These are phyloP conservation scores for Hericium alpestre DNA, from an alignment of 768 basidiomycete species.

Conservation along the genomic window DNA sequence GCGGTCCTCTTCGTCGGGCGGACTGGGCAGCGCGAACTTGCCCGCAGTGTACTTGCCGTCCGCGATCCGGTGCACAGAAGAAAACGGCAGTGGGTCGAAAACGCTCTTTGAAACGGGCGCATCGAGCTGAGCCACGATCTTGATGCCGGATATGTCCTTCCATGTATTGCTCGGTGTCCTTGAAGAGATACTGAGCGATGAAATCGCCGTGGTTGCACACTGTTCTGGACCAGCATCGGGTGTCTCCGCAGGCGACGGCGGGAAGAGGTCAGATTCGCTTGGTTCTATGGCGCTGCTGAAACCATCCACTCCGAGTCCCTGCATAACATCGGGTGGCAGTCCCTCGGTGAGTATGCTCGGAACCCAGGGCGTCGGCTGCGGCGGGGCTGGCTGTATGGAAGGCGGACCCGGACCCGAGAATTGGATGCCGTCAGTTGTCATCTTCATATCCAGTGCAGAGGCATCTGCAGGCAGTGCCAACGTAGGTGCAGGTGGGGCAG, in stretches of 20 bases:
- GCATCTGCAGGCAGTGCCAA: slow-evolving; percentile 10
- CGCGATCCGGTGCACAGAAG: slow-evolving; percentile 44
- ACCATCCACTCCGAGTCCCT: background rate
- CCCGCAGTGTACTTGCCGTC: slow-evolving; percentile 70
- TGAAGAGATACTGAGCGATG: no score
- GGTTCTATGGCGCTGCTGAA: background rate
- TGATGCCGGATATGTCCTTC: no score
- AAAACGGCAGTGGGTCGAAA: slow-evolving; percentile 73
- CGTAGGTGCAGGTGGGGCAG: slow-evolving; percentile 22
- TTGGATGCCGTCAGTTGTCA: slow-evolving; percentile 19
- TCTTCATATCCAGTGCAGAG: no score
- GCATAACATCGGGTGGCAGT: background rate
- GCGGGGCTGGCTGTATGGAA: slow-evolving; percentile 2
- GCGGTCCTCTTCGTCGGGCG: slow-evolving; percentile 36
- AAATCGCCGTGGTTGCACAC: no score
- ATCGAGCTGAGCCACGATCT: slow-evolving; percentile 7
- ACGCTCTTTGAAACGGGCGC: slow-evolving; percentile 18
- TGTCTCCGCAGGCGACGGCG: background rate
- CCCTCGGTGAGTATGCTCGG: background rate
- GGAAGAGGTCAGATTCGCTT: background rate
- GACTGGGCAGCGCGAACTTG: slow-evolving; percentile 63
- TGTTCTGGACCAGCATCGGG: background rate
- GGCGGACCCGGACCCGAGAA: slow-evolving; percentile 21
- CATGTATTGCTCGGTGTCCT: no score
- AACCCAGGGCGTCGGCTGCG: background rate